These are phyloP conservation scores for Silene noctiflora DNA, from an alignment of 179 eudicot species.

Conservation along the genomic window DNA sequence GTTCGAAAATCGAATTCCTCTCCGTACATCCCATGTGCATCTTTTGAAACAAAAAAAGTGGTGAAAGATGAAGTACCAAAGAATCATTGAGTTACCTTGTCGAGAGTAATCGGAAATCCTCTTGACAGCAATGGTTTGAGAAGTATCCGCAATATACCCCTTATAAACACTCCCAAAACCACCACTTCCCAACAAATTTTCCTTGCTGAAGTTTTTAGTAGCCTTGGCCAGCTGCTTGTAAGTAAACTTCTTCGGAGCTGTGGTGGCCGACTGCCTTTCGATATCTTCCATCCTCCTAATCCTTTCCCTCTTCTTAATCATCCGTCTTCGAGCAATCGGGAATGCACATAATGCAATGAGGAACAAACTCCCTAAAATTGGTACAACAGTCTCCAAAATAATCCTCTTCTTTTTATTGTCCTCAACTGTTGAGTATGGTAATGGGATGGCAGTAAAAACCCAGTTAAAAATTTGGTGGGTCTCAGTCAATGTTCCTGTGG, in stretches of 20 bases:
- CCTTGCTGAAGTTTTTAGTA: conserved; percentile 54
- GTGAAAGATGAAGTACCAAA: not conserved
- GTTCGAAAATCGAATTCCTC: too few relatives aligned
- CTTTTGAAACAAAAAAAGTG: too few relatives aligned
- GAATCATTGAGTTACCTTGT: conserved; percentile 43
- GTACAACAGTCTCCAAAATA: conserved; percentile 29
- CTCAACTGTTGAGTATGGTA: conserved; percentile 33
- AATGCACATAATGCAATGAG: conserved; percentile 23
- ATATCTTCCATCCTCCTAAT: conserved; percentile 37
- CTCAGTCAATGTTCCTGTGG: conserved; percentile 50
- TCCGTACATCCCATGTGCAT: too few relatives aligned
- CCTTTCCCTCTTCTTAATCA: conserved; percentile 33
- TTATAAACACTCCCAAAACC: conserved; percentile 79
- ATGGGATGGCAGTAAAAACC: conserved; percentile 40
- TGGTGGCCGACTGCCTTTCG: conserved; percentile 44
- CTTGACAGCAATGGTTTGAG: conserved; percentile 56
- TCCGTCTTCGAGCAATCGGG: conserved; percentile 28
- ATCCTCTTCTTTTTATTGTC: conserved; percentile 27
- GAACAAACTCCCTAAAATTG: conserved; percentile 26
- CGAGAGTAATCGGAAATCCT: conserved; percentile 53
- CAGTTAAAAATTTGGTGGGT: conserved; percentile 57
- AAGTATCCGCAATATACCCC: conserved; percentile 37
- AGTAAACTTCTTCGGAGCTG: conserved; percentile 54
- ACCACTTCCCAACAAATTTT: conserved; percentile 61
- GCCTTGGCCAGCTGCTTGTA: conserved; percentile 60